Evolutionary conservation across 352 stramenopile genomes (phyloP), one percentile per base, ranked within the genome.

Genomic region (Phytophthora fragariae): DNA sequence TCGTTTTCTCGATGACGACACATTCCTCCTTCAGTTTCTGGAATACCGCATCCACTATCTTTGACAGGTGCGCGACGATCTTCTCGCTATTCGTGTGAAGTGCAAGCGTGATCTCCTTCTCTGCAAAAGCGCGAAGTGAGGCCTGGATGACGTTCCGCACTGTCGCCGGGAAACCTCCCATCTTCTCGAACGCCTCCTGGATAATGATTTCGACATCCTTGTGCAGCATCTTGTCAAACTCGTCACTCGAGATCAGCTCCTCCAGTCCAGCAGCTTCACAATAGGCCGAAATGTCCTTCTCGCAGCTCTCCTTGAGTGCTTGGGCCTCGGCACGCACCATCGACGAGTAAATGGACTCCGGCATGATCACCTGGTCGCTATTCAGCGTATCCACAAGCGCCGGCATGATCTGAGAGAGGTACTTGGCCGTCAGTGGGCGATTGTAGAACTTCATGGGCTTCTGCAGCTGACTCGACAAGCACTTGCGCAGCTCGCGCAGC

Each of bases 321-420:
- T 89, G 87, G 6, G 87, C 88, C 62, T 97, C 85, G 0, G 88
- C 87, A 55, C 89, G 87, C 33, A 94, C 88, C 77, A 97, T 92
- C 1, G 88, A 95, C 55, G 90, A 90, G 65, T 95, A 97, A 70
- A 97, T 97, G 4, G 90, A 95, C 71, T 95, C 90, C 1, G 90
- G 90, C 90, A 97, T 94, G 62, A 97, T 97, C 9, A 97, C 81
- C 69, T 92, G 76, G 64, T 97, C 89, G 27, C 89, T 92, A 68
- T 97, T 95, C n/a, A 97, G 62, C 7, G 86, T 93, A 57, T 95
- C 86, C 3, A 93, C 84, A 14, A 94, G 56, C 19, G 77, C 78
- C 31, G 87, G 90, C 81, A 97, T 92, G 73, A 97, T 85, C 72
- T 93, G 78, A 5, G 83, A 82, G 33, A 97, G 72, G 54, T 92